Percentiles rank a stretch among this genome's conserved stretches.
Evolutionary conservation across 1,139 yeast species (phyloP).

Genomic region (Kurtzmaniella natalensis): DNA sequence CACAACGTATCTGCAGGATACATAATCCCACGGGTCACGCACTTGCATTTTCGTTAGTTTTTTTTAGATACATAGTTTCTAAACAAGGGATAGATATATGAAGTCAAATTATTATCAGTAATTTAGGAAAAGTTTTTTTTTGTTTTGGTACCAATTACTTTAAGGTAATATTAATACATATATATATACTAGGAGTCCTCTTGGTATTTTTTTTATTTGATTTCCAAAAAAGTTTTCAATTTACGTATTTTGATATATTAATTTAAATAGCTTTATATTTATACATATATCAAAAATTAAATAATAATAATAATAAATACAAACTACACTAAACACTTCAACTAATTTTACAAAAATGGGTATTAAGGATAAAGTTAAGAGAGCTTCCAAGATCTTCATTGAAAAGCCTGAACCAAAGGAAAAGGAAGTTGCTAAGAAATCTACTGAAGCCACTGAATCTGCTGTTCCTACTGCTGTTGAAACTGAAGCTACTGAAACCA

Average conservation of each 20-base stretch:
- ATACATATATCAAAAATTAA: no score
- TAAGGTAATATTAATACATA: no score
- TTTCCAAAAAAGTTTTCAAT: not conserved
- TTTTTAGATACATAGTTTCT: not conserved
- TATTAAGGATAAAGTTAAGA: slow-evolving; percentile 42
- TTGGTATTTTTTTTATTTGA: not conserved
- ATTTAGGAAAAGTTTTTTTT: not conserved
- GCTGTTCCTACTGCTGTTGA: slow-evolving; percentile 11
- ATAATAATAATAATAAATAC: no score
- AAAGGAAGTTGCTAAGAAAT: slow-evolving; percentile 11
- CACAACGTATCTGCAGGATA: not conserved
- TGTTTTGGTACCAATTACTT: no score
- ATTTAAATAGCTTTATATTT: not conserved
- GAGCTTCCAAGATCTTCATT: slow-evolving; percentile 41
- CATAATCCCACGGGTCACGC: slow-evolving; percentile 1
- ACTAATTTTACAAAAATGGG: slow-evolving; percentile 24
- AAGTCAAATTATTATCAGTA: not conserved
- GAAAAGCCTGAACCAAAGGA: slow-evolving; percentile 27
- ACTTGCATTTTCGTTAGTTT: no score
- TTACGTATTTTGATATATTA: not conserved
- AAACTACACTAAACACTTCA: no score
- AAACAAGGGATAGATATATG: not conserved
- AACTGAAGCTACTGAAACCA: slow-evolving; percentile 7
- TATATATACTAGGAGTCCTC: no score
- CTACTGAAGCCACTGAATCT: slow-evolving; percentile 10